Base-by-base conservation (phyloP, 257 asterid genomes). In the Nicotiana obtusifolia region DNA sequence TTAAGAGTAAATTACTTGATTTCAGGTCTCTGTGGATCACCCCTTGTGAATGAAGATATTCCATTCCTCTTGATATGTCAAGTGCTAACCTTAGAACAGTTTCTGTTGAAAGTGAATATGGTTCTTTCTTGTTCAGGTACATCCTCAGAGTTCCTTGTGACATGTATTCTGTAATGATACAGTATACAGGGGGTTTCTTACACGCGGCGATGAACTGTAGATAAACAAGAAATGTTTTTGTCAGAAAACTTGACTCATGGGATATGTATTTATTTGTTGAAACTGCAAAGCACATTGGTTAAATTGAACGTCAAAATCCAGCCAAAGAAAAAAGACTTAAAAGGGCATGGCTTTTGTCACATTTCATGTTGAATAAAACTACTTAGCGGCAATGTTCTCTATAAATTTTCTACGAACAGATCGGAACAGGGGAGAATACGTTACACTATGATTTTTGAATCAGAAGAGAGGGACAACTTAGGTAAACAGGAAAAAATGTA, bases 41-140 rank as follows among this genome's bases (percentile, higher is more conserved):
- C 19, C 88, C 88, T 78, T 87, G 88, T 5, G 88, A 85, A 49
- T 87, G 90, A 65, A 87, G 88, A 37, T 85, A 87, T 52, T 83
- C 90, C 88, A 85, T 87, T 81, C 90, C 90, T 19, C 90, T 69
- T 0, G 90, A 87, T 81, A 87, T 87, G 4, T 87, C 90, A 14
- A 87, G 85, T 9, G 90, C 90, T 83, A 85, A 81, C 76, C 90
- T 85, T n/a, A 87, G 87, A 52, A 87, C 53, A 8, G 90, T 83
- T 81, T 87, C 90, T 20, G 76, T 78, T 61, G 88, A 85, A 54
- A 87, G 90, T 10, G 90, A 87, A 10, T 85, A 87, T 17, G 88
- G 90, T 60, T 85, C 88, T 85, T 87, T 87, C 83, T 87, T 83
- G 87, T 85, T 87, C 17, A 87, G 90, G 33, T 87, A 87, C 90